Evolutionary conservation across 2,329 filamentous ascomycete genomes (phyloP).

Genomic region (Claviceps digitariae): DNA sequence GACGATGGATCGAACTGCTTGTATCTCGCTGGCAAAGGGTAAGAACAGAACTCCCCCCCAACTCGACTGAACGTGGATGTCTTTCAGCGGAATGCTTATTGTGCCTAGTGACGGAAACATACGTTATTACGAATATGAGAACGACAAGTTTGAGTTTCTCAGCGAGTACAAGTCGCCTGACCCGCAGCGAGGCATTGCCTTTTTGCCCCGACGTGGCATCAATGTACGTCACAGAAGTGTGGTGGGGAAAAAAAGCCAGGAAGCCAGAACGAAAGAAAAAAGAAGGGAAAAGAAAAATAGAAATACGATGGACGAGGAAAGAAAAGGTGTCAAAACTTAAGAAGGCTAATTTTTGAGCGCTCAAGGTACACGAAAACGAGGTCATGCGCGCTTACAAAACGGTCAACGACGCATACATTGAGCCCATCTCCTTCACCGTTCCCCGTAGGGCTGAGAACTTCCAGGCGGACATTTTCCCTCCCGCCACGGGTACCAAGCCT

Average conservation of each 20-base stretch:
- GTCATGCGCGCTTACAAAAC: conserved; percentile 95
- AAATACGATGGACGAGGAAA: no score
- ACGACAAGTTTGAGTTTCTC: conserved; percentile 96
- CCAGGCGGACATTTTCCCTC: conserved; percentile 94
- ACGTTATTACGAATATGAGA: conserved; percentile 95
- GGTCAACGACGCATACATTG: conserved; percentile 84
- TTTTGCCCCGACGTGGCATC: conserved; percentile 87
- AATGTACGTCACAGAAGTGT: conserved; percentile 44
- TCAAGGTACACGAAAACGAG: conserved; percentile 81
- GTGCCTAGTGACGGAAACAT: conserved; percentile 83
- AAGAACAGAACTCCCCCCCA: conserved; percentile 21
- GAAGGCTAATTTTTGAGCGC: conserved; percentile 10
- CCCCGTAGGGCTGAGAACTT: conserved; percentile 87
- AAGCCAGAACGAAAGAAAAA: not conserved
- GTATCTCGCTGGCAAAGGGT: conserved; percentile 96
- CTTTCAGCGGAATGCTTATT: conserved; percentile 5
- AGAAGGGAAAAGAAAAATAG: no score
- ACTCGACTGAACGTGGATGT: no score
- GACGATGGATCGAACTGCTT: conserved; percentile 88
- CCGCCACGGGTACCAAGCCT: conserved; percentile 65
- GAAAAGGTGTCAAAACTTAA: not conserved
- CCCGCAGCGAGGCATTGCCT: conserved; percentile 86
- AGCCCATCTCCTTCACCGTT: conserved; percentile 95
- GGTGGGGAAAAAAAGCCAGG: not conserved
- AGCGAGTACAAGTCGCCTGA: conserved; percentile 96